These are phyloP conservation scores for Rubus parviflorus DNA, from an alignment of 306 rosid species.

Conservation along the genomic window DNA sequence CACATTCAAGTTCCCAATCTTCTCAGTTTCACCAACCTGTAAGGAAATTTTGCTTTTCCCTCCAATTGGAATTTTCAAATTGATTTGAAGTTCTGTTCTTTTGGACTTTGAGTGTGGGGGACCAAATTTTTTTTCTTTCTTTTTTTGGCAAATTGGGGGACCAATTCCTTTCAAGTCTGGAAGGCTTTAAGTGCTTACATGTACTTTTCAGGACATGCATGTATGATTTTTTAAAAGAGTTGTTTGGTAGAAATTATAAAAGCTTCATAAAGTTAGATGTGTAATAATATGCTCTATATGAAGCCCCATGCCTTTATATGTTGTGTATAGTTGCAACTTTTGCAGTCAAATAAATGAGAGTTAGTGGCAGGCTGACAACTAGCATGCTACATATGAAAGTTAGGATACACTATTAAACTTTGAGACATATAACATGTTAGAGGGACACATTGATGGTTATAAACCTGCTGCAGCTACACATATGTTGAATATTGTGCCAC, in stretches of 20 bases:
- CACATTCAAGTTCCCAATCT: conserved; percentile 44
- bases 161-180: conserved; percentile 11
- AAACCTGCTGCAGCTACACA: not conserved
- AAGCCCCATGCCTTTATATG: not conserved
- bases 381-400: not conserved
- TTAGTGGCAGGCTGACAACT: not conserved
- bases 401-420: not conserved
- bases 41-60: conserved; percentile 26
- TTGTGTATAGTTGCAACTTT: not conserved
- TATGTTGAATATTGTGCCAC: not conserved
- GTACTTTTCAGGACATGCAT: not conserved
- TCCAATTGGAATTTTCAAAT: conserved; percentile 18
- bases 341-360: conserved; percentile 1
- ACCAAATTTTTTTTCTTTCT: no score
- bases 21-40: conserved; percentile 45
- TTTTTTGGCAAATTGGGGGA: no score
- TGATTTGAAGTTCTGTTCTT: not conserved
- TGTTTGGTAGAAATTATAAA: not conserved
- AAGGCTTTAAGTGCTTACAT: conserved; percentile 2
- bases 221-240: not conserved
- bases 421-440: not conserved
- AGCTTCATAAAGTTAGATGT: conserved; percentile 4
- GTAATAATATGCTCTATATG: not conserved
- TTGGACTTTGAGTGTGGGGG: conserved; percentile 7
- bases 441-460: not conserved